Percentiles rank a stretch among this genome's conserved stretches.
Evolutionary conservation across 805 yeast species (phyloP).

Genomic region (Candida nanaspora): DNA sequence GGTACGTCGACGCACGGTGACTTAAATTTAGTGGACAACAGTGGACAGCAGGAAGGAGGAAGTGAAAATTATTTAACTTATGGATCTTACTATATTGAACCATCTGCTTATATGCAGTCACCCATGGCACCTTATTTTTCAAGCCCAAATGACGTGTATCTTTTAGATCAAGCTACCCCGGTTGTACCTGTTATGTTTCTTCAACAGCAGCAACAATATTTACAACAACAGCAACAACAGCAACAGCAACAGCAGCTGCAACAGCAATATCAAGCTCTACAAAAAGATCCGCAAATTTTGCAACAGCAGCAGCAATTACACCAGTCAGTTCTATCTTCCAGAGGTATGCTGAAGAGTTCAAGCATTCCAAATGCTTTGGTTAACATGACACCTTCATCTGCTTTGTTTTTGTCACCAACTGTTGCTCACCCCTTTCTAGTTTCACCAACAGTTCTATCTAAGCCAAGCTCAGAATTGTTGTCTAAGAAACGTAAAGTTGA

Average conservation of each 20-base stretch:
- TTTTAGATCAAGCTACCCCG: conserved; percentile 23
- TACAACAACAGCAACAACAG: conserved; percentile 3
- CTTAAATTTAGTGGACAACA: conserved; percentile 10
- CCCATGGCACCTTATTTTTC: conserved; percentile 5
- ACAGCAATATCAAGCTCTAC: conserved; percentile 6
- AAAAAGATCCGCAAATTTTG: conserved; percentile 2
- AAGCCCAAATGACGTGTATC: conserved; percentile 13
- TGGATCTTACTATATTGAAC: conserved; percentile 17
- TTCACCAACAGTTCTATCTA: neutral
- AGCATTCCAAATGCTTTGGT: too few species aligned
- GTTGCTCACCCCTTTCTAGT: neutral
- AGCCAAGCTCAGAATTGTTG: neutral
- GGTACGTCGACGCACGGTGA: too few species aligned
- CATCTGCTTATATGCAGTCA: conserved; percentile 19
- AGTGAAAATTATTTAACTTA: conserved; percentile 12
- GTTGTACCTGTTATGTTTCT: conserved; percentile 19
- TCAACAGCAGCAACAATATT: conserved; percentile 6
- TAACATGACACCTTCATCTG: neutral
- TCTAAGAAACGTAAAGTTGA: neutral
- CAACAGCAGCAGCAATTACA: conserved; percentile 1
- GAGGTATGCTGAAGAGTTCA: neutral
- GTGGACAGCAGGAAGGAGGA: neutral
- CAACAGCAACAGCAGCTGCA: conserved; percentile 8
- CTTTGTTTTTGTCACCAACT: neutral
- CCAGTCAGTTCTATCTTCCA: neutral